These are phyloP conservation scores for Dioscorea cayenensis DNA, from an alignment of 116 monocot species.

Conservation along the genomic window DNA sequence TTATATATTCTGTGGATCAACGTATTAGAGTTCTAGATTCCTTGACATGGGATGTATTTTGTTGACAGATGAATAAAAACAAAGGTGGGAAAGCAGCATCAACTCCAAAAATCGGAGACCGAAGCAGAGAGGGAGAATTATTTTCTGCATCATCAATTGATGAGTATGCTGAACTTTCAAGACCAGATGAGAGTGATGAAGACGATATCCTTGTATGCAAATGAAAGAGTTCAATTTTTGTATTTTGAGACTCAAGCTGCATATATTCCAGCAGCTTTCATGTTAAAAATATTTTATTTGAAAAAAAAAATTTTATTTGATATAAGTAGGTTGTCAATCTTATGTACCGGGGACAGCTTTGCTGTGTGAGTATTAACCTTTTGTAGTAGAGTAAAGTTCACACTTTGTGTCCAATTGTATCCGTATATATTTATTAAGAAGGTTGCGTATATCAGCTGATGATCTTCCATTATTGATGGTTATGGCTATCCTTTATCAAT, in stretches of 20 bases:
- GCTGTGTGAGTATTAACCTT: too few species aligned
- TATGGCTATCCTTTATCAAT: too few species aligned
- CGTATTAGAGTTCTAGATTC: neutral
- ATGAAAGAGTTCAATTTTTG: neutral
- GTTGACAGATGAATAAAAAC: conserved; percentile 62
- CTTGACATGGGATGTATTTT: neutral
- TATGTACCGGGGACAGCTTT: too few species aligned
- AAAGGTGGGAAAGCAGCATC: conserved; percentile 10
- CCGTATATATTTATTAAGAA: too few species aligned
- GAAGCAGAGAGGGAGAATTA: conserved; percentile 23
- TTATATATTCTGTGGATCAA: neutral
- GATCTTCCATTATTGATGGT: too few species aligned
- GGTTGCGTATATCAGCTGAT: too few species aligned
- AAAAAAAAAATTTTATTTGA: too few species aligned
- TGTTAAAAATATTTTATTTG: too few species aligned
- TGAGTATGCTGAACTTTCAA: conserved; percentile 8
- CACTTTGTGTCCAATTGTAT: too few species aligned
- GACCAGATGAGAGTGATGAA: neutral
- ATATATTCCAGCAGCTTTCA: too few species aligned
- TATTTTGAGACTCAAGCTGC: neutral
- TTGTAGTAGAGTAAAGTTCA: too few species aligned
- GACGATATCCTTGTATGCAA: conserved; percentile 1
- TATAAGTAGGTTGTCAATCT: too few species aligned
- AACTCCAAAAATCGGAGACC: conserved; percentile 34
- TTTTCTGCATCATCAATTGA: conserved; percentile 13